phyloP scores from a whole-genome alignment of 352 stramenopile genomes.

The Globisporangium cylindrosporum region DNA sequence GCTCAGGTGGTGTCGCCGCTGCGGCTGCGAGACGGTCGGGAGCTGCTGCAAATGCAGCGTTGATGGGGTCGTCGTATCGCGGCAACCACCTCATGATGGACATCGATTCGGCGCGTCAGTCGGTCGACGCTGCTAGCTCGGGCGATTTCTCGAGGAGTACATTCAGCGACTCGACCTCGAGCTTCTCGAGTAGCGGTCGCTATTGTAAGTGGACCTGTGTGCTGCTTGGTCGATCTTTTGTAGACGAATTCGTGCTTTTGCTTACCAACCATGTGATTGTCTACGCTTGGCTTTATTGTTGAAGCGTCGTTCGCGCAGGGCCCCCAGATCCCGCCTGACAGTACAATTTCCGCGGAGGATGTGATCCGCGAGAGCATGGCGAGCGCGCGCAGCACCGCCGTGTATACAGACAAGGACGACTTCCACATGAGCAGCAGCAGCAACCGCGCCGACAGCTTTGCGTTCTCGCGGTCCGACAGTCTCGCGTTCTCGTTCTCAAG shows the following conservation, averaged over 20 bases:
- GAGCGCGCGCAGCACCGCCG: conserved; percentile 65
- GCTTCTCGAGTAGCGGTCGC: conserved; percentile 33
- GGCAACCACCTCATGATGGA: conserved; percentile 52
- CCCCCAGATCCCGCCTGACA: conserved; percentile 70
- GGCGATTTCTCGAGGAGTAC: conserved; percentile 37
- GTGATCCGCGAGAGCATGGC: conserved; percentile 85
- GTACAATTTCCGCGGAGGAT: conserved; percentile 83
- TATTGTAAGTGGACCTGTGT: conserved; percentile 32
- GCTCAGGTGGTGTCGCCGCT: conserved; percentile 17
- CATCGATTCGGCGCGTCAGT: conserved; percentile 40
- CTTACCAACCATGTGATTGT: not conserved
- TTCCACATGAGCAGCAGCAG: conserved; percentile 29
- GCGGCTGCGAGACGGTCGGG: conserved; percentile 20
- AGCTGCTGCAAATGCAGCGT: conserved; percentile 3
- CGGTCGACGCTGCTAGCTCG: conserved; percentile 30
- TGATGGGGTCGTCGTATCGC: not conserved
- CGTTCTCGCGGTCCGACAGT: conserved; percentile 47
- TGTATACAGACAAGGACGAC: conserved; percentile 74
- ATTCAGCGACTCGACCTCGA: conserved; percentile 34
- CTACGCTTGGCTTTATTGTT: not conserved
- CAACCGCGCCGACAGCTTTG: conserved; percentile 36
- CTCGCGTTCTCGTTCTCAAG: conserved; percentile 68
- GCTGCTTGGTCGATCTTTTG: not conserved
- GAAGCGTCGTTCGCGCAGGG: conserved; percentile 57
- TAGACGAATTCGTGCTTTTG: not conserved